Evolutionary conservation across 441 rosid genomes (phyloP), one percentile per base, ranked within the genome.

Genomic region (Mallotus repandus): DNA sequence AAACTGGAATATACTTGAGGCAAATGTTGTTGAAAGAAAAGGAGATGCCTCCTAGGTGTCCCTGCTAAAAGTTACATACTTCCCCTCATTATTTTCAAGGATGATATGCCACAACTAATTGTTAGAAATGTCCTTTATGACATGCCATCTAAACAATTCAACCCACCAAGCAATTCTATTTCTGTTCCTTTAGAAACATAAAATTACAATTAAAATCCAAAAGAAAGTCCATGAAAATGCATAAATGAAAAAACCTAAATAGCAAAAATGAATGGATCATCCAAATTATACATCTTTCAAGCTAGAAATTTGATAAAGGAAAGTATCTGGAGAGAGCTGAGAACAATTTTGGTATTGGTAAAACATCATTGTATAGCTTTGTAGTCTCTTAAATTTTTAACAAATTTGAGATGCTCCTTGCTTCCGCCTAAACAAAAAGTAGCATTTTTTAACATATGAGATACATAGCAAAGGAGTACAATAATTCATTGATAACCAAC

Each of bases 61-160:
- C 81, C 99, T 81, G 81, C 96, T 93, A 79, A 88, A 89, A n/a
- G 99, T 95, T 41, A 95, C 98, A 62, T 97, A 89, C 63, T 83
- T 90, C 78, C 87, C 84, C 75, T 95, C 99, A 66, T 95, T 92
- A 80, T 93, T 95, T 83, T 91, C 98, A 5, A 95, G 91, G 43
- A 88, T 86, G 46, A 96, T 93, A 74, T 96, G 97, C 77, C 87
- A 86, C 86, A 96, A 85, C 46, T 82, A 79, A 80, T 85, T 86
- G 80, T 96, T 93, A 10, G 98, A 97, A 52, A 96, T 89, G 81
- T 96, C 99, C 79, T 93, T 96, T 52, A 96, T 78, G 60, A 29
- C 38, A 19, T 32, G 0, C 5, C 18, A 53, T 53, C 18, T 29
- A 25, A 56, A 43, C n/a, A 70, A 59, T 25, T 11, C 32, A 72